Evolutionary conservation across 2,329 filamentous ascomycete species (phyloP), one percentile per base, ranked within the genome.

Genomic region (Pezicula rhizophila): DNA sequence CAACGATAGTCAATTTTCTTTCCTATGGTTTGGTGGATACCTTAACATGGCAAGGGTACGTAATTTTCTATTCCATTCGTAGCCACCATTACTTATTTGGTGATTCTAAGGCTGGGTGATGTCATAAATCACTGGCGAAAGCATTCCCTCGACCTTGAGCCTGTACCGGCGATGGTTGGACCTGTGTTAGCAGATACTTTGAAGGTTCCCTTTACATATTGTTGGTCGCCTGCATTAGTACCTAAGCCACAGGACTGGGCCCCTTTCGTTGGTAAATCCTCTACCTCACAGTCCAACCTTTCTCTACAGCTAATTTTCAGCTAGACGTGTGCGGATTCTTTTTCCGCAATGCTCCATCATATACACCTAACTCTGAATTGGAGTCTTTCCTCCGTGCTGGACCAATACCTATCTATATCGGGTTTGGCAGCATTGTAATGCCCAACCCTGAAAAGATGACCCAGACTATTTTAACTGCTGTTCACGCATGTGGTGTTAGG

Each of bases 251-350:
- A n/a, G 39, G 44, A 46, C 28, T 46, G 44, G 44, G 23, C 26
- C 5, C 25, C 44, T 10, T 35, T 18, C 20, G 39, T 46, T 15
- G 33, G 33, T 46, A 14, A 8, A 20, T n/a, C 25, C 10, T 38
- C 15, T 12, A 11, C 3, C 18, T 25, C 18, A 39, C 15, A 25
- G n/a, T 28, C 20, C 8, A 25, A 4, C 20, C n/a, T 2, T 26
- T 11, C 2, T 4, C 18, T 38, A 26, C 37, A 23, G 8, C 14
- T 26, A 23, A 33, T 39, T 12, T 35, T 26, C 23, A 23, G 23
- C 23, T 23, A 54, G 46, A 88, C 59, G 78, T 89, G 14, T 81
- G 83, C 2, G 87, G 87, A 25, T 90, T 89, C 58, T 84, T 89
- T 7, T 90, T 89, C 57, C 75, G 88, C 1, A 83, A 87, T 47